phyloP scores from a whole-genome alignment of 495 filamentous ascomycete species.

The Articulospora tetracladia region DNA sequence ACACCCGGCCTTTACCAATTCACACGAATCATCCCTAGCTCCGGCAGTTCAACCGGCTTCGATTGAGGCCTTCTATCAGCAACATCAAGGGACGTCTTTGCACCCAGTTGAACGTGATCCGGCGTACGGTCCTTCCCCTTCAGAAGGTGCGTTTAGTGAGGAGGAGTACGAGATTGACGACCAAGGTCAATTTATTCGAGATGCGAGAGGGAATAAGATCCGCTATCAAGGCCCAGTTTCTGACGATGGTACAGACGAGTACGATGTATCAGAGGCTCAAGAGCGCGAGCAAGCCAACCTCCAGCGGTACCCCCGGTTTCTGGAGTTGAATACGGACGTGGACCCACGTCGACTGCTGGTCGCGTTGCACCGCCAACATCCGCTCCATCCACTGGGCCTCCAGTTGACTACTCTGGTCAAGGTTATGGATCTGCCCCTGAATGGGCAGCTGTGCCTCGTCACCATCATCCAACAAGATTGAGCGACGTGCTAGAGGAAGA shows the following conservation, averaged over 20 bases:
- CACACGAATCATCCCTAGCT: slow-evolving; percentile 33
- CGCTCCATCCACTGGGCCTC: slow-evolving; percentile 8
- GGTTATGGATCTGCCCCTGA: slow-evolving; percentile 60
- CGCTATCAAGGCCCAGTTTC: slow-evolving; percentile 35
- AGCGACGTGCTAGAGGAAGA: slow-evolving; percentile 92
- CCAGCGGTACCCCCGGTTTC: slow-evolving; percentile 18
- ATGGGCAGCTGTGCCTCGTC: slow-evolving; percentile 80
- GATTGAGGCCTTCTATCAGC: slow-evolving; percentile 25
- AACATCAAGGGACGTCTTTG: slow-evolving; percentile 22
- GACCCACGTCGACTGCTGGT: slow-evolving; percentile 6
- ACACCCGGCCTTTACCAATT: slow-evolving; percentile 13
- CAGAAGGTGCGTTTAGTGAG: slow-evolving; percentile 53
- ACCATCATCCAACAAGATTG: slow-evolving; percentile 90
- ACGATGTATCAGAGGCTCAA: slow-evolving; percentile 32
- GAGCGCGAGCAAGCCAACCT: slow-evolving; percentile 20
- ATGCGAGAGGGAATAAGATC: slow-evolving; percentile 43
- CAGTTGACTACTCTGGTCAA: slow-evolving; percentile 45
- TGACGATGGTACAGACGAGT: slow-evolving; percentile 46
- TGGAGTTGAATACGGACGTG: slow-evolving; percentile 16
- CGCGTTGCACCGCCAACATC: slow-evolving; percentile 3
- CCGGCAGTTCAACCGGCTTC: slow-evolving; percentile 34
- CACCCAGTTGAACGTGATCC: slow-evolving; percentile 17
- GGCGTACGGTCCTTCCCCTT: slow-evolving; percentile 29
- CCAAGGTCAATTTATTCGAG: slow-evolving; percentile 42
- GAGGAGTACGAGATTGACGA: slow-evolving; percentile 52